These are phyloP conservation scores for Neofusicoccum ribis DNA, from an alignment of 2,329 filamentous ascomycete species.

Conservation along the genomic window DNA sequence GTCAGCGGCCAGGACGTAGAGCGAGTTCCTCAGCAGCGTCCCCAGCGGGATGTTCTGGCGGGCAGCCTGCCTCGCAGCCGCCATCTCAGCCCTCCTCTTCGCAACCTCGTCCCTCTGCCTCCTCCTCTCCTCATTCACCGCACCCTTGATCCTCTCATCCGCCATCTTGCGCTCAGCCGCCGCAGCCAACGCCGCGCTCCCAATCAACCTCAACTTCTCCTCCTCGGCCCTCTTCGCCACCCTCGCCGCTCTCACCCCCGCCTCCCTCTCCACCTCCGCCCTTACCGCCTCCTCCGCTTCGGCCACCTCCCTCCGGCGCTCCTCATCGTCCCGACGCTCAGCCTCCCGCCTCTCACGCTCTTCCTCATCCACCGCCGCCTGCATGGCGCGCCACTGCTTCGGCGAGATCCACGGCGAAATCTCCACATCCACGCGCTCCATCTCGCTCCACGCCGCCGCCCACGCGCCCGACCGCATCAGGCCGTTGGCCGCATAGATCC, in stretches of 20 bases:
- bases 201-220: slow-evolving; percentile 24
- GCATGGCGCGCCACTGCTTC: slow-evolving; percentile 60
- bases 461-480: slow-evolving; percentile 90
- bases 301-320: background rate
- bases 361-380: slow-evolving; percentile 34
- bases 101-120: background rate
- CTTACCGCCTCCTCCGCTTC: background rate
- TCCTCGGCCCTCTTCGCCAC: slow-evolving; percentile 19
- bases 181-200: background rate
- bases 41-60: slow-evolving; percentile 45
- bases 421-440: slow-evolving; percentile 97
- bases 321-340: slow-evolving; percentile 32
- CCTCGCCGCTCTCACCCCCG: background rate
- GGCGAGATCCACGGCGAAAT: slow-evolving; percentile 72
- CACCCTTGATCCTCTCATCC: background rate
- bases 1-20: slow-evolving; percentile 51
- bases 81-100: background rate
- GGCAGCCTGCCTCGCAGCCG: background rate
- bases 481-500: slow-evolving; percentile 92
- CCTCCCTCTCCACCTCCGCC: slow-evolving; percentile 17
- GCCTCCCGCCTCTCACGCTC: slow-evolving; percentile 28
- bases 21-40: slow-evolving; percentile 49
- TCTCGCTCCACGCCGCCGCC: slow-evolving; percentile 92
- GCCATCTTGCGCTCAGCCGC: slow-evolving; percentile 6
- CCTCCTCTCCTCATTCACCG: background rate